Evolutionary conservation across 768 basidiomycete genomes (phyloP).

Genomic region (Leccinum subtestaceum): DNA sequence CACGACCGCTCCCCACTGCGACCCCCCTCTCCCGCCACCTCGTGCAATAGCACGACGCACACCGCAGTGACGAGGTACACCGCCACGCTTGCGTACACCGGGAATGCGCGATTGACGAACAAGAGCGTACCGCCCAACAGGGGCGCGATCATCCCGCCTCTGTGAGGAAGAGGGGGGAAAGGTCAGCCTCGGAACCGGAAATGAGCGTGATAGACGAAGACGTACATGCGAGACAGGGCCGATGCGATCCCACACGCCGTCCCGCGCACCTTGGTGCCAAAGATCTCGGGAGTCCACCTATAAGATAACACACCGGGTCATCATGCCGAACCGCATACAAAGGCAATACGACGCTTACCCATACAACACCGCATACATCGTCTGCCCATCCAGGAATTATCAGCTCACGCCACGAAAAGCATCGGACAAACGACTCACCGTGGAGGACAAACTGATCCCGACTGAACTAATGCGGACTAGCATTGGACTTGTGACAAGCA

Average conservation of each 20-base stretch:
- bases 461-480: conserved; percentile 68
- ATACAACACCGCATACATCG: conserved; percentile 88
- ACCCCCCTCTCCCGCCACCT: conserved; percentile 33
- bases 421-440: conserved; percentile 30
- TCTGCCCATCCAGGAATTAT: conserved; percentile 34
- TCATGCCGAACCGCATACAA: not conserved
- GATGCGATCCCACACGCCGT: conserved; percentile 88
- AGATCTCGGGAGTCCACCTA: conserved; percentile 84
- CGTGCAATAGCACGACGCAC: conserved; percentile 59
- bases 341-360: conserved; percentile 36
- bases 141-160: conserved; percentile 88
- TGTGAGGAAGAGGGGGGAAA: conserved; percentile 25
- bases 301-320: not conserved
- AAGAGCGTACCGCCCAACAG: conserved; percentile 73
- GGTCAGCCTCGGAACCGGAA: not conserved
- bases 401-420: not conserved
- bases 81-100: conserved; percentile 71
- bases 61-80: conserved; percentile 62
- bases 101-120: conserved; percentile 62
- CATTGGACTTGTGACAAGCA: conserved; percentile 51
- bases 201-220: conserved; percentile 8
- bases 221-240: conserved; percentile 79
- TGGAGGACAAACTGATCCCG: conserved; percentile 73
- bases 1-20: conserved; percentile 5
- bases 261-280: conserved; percentile 81